Base-by-base conservation (phyloP, 371 early-diverging fungal genomes). In the Mucor piriformis region DNA sequence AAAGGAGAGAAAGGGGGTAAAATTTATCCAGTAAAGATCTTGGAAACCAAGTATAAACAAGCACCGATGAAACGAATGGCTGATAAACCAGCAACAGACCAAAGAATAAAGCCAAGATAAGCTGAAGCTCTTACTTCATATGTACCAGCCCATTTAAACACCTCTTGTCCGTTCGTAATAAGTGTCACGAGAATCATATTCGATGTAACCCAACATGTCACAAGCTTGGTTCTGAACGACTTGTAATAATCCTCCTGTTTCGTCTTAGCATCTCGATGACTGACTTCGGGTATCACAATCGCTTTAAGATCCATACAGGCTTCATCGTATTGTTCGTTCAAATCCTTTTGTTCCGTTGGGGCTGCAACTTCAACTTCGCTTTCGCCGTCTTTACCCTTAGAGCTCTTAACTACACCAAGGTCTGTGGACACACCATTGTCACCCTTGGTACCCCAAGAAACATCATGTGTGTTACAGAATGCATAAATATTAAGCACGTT, bases 371-470 rank as follows among this genome's bases (percentile, higher is more conserved):
- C 79, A 5, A 72, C 74, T 6, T 70, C 64, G n/a, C 59, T 58
- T 11, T 72, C 70, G 7, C 76, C 79, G 3, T 60, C 42, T n/a
- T 59, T 50, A 20, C 70, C 72, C 50, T 70, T 74, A 48, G 70
- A 69, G 6, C 70, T 38, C 44, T 76, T 70, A 51, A 74, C 75
- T 21, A 78, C 71, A 70, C 79, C 77, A 20, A 81, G 48, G 60
- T 75, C 77, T 1, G 74, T 76, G 23, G 72, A 64, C 10, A 78
- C 61, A 16, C 64, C 69, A 56, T 81, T 74, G 49, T 91, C 92
- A 49, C 95, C 95, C 76, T 95, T 96, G 27, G 96, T 96, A 21
- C 96, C 97, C 97, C 97, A 97, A 11, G 78, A 87, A 51, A 97
- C 94, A 68, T 98, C 98, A 67, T 92, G 92, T 1, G 89, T 91